Percentiles rank a stretch among this genome's conserved stretches.
Evolutionary conservation across 768 basidiomycete species (phyloP).

Genomic region (Pisolithus microcarpus): DNA sequence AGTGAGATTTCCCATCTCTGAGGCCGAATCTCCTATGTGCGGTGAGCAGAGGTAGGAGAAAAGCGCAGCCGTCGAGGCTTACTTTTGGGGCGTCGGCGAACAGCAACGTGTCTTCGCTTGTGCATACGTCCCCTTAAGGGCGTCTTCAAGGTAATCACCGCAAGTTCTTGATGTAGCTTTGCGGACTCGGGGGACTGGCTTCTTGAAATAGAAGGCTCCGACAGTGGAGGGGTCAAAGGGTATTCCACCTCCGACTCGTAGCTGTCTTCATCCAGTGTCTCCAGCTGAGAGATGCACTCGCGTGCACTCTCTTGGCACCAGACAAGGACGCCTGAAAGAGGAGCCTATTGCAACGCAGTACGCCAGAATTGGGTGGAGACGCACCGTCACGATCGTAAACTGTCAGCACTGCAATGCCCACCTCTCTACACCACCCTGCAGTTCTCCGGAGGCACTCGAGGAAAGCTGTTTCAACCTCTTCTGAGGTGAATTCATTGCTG

Average conservation of each 20-base stretch:
- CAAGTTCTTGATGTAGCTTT: conserved; percentile 6
- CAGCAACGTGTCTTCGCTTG: conserved; percentile 20
- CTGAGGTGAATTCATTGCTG: conserved; percentile 29
- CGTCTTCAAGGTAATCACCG: conserved; percentile 14
- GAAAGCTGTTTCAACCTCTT: conserved; percentile 36
- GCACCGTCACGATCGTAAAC: conserved; percentile 69
- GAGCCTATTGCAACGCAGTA: conserved; percentile 4
- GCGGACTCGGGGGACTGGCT: conserved; percentile 47
- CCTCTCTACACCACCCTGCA: conserved; percentile 54
- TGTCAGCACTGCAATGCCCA: conserved; percentile 57
- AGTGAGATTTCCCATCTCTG: conserved; percentile 27
- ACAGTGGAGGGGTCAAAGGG: conserved; percentile 72
- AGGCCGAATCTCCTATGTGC: conserved; percentile 7
- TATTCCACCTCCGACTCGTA: conserved; percentile 56
- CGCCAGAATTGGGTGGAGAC: conserved; percentile 12
- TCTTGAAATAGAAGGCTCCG: conserved; percentile 62
- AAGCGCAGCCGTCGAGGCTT: conserved; percentile 3
- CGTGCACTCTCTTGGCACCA: conserved; percentile 36
- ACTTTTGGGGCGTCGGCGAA: conserved; percentile 19
- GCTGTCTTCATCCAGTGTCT: conserved; percentile 24
- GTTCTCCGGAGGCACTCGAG: conserved; percentile 47
- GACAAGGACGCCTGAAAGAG: conserved; percentile 33
- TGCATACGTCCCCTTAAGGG: conserved; percentile 8
- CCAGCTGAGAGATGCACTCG: conserved; percentile 27
- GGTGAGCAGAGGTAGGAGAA: conserved; percentile 8